Evolutionary conservation across 768 basidiomycete genomes (phyloP), one percentile per base, ranked within the genome.

Genomic region (Crassisporium funariophilum): DNA sequence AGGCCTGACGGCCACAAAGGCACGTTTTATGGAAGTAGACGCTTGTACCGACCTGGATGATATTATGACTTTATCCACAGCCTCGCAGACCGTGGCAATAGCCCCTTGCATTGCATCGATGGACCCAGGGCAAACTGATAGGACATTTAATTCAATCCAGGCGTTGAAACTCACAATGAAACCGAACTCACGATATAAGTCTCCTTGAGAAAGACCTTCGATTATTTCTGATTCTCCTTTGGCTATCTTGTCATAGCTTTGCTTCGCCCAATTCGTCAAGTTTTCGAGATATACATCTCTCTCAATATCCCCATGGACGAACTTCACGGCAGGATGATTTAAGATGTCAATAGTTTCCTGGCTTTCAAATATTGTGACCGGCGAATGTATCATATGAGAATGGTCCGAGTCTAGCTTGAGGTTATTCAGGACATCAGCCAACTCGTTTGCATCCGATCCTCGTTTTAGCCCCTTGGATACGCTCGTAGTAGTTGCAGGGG

Each of bases 1-100:
- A 0, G 94, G 95, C 40, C 95, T 71, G 15, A 97, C 77, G 0
- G 83, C 86, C 8, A 91, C 91, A 63, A 98, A 98, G 0, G 88
- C 90, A 56, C 70, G 70, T 48, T 68, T 53, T 38, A 61, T 36
- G 0, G 52, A 41, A 4, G 49, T 19, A 17, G 43, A 21, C 8
- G 39, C 7, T 46, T 47, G 8, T n/a, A n/a, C n/a, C 33, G 48
- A 15, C 1, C 47, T 41, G 4, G 52, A 49, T 2, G 65, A 56
- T 22, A 57, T 35, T 8, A 85, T 53, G 12, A 93, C 78, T 1
- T 64, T 66, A 46, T 98, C 93, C 0, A 98, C 86, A 0, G 92
- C 93, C 66, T 95, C 86, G 63, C 91, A 94, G 0, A 92, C 81
- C 0, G 91, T 85, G 0, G 88, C 90, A 0, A 92, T 59, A 1